Base-by-base conservation (phyloP, 345 rosid species). In the Lepidium sativum region DNA sequence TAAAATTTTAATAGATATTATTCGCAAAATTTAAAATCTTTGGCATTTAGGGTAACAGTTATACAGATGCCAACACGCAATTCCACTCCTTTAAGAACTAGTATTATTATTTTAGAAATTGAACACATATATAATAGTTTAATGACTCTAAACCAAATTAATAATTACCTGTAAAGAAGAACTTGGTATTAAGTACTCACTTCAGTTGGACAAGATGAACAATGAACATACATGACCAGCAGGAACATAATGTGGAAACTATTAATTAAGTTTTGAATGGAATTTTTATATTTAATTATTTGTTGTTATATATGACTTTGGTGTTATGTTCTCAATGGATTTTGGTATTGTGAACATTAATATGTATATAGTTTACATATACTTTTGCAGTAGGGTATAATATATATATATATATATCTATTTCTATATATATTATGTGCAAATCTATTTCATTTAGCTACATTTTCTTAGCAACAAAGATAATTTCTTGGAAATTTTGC, bases 141-240 rank as follows among this genome's bases (percentile, higher is more conserved):
- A 1, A 5, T 45, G 40, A 45, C 3, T 33, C 25, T 35, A 54
- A n/a, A 56, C 37, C 51, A 23, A 72, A 65, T 39, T 45, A 71
- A 56, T 27, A 63, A 63, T 10, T 63, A 56, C 65, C 65, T 48
- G 75, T 71, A 71, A 71, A 71, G 76, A 72, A 71, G 39, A 64
- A 33, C 57, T 50, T n/a, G 35, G 53, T 64, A 31, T 63, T 63
- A 63, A 63, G 6, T 63, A 63, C 44, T 48, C 70, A 45, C 25
- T 31, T 38, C 56, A 20, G 63, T n/a, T 63, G 50, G 63, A 44
- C 39, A 34, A 29, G 47, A 17, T 37, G 48, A 10, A 63, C 39
- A 51, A 17, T 37, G 48, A 10, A 63, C 39, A 51, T 61, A 61
- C 15, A 34, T 55, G 60, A 37, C 21, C 27, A 16, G 16, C 35